Percentiles rank a stretch among this genome's conserved stretches.
These are phyloP conservation scores for Phytophthora cryptogea DNA, from an alignment of 352 stramenopile species.

Conservation along the genomic window DNA sequence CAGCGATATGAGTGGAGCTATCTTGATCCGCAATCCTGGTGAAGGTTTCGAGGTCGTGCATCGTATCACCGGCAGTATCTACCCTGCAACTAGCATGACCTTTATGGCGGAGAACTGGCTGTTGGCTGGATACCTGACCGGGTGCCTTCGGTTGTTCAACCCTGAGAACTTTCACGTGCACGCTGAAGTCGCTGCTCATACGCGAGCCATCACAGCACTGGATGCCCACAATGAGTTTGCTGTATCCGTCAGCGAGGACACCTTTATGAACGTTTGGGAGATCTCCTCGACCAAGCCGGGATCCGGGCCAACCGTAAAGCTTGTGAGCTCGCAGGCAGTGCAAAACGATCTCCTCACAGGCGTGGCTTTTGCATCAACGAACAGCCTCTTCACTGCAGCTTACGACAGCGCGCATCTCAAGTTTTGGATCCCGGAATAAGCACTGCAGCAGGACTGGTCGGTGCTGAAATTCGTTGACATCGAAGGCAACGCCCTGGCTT, in stretches of 20 bases:
- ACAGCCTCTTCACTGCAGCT: constrained; percentile 55
- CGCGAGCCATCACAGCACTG: constrained; percentile 67
- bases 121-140: constrained; percentile 62
- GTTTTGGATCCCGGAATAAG: constrained; percentile 65
- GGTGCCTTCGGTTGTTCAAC: constrained; percentile 59
- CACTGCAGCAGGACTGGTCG: neutral
- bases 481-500: neutral
- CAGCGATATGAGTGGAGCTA: constrained; percentile 59
- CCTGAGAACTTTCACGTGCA: constrained; percentile 53
- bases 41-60: constrained; percentile 69
- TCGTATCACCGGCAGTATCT: constrained; percentile 50
- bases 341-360: constrained; percentile 69
- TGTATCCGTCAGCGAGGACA: constrained; percentile 76
- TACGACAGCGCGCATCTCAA: constrained; percentile 80
- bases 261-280: constrained; percentile 84
- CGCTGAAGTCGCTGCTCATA: constrained; percentile 71
- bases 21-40: constrained; percentile 58
- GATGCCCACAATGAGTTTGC: constrained; percentile 54
- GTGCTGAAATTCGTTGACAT: neutral
- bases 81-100: constrained; percentile 51
- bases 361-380: constrained; percentile 53
- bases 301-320: constrained; percentile 37
- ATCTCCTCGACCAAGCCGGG: constrained; percentile 27
- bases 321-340: constrained; percentile 65
- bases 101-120: constrained; percentile 65